phyloP scores from a whole-genome alignment of 129 eudicot genomes.

The Tagetes patula region DNA sequence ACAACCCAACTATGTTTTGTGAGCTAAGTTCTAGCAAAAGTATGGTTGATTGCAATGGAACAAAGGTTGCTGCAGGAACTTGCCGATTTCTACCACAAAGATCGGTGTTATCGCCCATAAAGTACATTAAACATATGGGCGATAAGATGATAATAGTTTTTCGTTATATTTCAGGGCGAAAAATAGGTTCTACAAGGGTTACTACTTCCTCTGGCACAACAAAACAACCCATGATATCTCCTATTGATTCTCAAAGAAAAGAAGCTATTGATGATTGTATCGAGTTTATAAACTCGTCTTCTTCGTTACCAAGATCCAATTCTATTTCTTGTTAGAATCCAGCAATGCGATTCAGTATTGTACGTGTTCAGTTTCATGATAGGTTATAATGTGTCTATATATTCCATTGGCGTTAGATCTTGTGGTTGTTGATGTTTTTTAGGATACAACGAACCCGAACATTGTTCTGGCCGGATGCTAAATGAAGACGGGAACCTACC shows the following conservation, averaged over 20 bases:
- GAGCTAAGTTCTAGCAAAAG: conserved; percentile 31
- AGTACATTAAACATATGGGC: conserved; percentile 40
- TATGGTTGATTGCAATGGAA: conserved; percentile 15
- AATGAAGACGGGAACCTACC: no score
- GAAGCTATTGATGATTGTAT: conserved; percentile 70
- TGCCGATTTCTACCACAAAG: conserved; percentile 49
- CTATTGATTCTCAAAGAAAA: conserved; percentile 55
- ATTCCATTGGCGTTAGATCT: not conserved
- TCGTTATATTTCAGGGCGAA: conserved; percentile 22
- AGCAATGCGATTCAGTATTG: conserved; percentile 13
- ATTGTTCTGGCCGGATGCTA: not conserved
- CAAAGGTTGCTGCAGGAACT: conserved; percentile 30
- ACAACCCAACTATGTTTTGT: conserved; percentile 10
- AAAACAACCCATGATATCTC: conserved; percentile 35
- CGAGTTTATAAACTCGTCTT: conserved; percentile 59
- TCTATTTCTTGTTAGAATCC: conserved; percentile 38
- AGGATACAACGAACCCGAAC: not conserved
- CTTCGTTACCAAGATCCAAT: conserved; percentile 63
- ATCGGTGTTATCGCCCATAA: conserved; percentile 29
- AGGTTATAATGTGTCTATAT: no score
- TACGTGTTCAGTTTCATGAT: not conserved
- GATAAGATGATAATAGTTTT: conserved; percentile 34
- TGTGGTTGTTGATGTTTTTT: conserved; percentile 14
- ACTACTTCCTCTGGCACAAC: conserved; percentile 41
- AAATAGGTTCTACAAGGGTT: conserved; percentile 32